These are phyloP conservation scores for Adiantum capillusveneris DNA, from an alignment of 75 land plant species.

Conservation along the genomic window DNA sequence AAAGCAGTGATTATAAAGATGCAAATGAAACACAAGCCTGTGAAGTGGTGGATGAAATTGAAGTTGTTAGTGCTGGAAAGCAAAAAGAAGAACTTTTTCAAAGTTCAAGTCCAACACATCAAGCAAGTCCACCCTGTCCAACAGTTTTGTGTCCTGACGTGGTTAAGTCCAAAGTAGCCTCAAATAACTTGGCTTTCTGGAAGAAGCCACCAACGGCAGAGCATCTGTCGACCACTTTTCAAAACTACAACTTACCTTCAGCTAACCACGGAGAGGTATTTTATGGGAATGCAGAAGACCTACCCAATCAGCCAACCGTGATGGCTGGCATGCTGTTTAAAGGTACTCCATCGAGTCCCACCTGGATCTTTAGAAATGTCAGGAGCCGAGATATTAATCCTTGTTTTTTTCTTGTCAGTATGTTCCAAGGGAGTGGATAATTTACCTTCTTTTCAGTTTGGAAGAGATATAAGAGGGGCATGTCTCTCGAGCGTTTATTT, in stretches of 20 bases:
- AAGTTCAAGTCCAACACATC: too few relatives aligned
- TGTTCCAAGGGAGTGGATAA: not conserved
- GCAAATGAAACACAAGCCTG: too few relatives aligned
- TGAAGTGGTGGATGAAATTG: too few relatives aligned
- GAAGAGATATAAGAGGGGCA: conserved; percentile 11
- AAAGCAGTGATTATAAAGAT: too few relatives aligned
- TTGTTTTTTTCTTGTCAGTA: not conserved
- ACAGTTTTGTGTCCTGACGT: too few relatives aligned
- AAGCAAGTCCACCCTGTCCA: too few relatives aligned
- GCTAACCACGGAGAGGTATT: conserved; percentile 21
- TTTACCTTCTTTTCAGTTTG: conserved; percentile 13
- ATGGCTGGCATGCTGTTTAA: conserved; percentile 24
- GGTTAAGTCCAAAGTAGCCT: not conserved
- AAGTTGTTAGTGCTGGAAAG: too few relatives aligned
- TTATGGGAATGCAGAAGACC: conserved; percentile 36
- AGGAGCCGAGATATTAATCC: not conserved
- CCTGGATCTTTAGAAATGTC: not conserved
- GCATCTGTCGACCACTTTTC: conserved; percentile 14
- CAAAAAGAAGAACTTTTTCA: too few relatives aligned
- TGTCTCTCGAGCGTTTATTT: not conserved
- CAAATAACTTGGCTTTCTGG: conserved; percentile 23
- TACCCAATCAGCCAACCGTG: conserved; percentile 19
- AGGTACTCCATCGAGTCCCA: conserved; percentile 9
- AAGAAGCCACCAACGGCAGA: conserved; percentile 44
- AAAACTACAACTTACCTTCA: conserved; percentile 2